Percentiles rank a stretch among this genome's conserved stretches.
Conservation (phyloP, 345 rosid genomes). For the Leavenworthia alabamica region DNA sequence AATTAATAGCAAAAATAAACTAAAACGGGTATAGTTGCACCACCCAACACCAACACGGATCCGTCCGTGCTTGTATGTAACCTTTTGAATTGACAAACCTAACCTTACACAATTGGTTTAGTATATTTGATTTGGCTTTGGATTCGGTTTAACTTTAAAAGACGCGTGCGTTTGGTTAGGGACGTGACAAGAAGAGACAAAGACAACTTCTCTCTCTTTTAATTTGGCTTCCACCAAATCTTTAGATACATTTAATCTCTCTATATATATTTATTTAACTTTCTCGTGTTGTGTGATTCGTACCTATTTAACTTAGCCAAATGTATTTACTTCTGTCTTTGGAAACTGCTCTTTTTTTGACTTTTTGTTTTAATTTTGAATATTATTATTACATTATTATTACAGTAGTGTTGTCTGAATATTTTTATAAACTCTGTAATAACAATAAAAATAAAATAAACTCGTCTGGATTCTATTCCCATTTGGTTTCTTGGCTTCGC, state of each 20-base stretch:
- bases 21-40: too few relatives aligned
- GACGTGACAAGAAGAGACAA: slow-evolving; percentile 19
- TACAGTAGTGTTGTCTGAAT: neutral
- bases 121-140: slow-evolving; percentile 12
- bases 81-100: neutral
- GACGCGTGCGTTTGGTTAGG: slow-evolving; percentile 28
- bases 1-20: too few relatives aligned
- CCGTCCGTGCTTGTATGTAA: too few relatives aligned
- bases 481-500: slow-evolving; percentile 16
- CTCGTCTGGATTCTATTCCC: slow-evolving; percentile 23
- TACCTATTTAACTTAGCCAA: neutral
- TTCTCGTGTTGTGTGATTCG: neutral
- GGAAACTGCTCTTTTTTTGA: slow-evolving; percentile 28
- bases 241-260: neutral
- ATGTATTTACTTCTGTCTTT: slow-evolving; percentile 9
- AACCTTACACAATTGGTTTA: neutral
- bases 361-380: slow-evolving; percentile 7
- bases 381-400: neutral
- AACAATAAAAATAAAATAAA: neutral
- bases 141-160: slow-evolving; percentile 14
- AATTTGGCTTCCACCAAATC: neutral
- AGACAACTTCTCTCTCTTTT: slow-evolving; percentile 18
- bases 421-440: neutral
- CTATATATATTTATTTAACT: neutral
- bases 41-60: too few relatives aligned